These are phyloP conservation scores for Diaporthe humulicola DNA, from an alignment of 2,329 filamentous ascomycete species.

Conservation along the genomic window DNA sequence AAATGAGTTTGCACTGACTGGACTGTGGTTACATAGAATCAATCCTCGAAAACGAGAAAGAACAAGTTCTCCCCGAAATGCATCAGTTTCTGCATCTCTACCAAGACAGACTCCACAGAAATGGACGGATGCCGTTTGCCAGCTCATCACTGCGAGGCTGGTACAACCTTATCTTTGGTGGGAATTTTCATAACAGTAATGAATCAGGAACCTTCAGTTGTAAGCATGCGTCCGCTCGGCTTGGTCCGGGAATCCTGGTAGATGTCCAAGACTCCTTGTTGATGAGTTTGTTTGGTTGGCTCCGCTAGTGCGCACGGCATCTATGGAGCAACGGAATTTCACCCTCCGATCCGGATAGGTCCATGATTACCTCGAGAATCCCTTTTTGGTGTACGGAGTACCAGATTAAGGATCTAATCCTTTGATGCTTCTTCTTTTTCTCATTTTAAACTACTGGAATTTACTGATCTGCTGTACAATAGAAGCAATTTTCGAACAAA, in stretches of 20 bases:
- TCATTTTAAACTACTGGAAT: fast-evolving
- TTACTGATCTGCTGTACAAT: too few relatives aligned
- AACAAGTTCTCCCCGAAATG: too few relatives aligned
- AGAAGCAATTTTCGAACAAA: background rate
- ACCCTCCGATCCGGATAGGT: background rate
- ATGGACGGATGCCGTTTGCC: too few relatives aligned
- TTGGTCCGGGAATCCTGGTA: background rate
- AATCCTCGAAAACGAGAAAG: too few relatives aligned
- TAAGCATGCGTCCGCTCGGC: background rate
- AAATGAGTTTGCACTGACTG: too few relatives aligned
- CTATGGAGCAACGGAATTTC: constrained; percentile 19
- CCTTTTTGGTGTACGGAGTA: background rate
- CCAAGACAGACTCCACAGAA: too few relatives aligned
- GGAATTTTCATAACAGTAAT: background rate
- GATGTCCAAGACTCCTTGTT: background rate
- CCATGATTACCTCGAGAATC: background rate
- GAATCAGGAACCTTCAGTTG: background rate
- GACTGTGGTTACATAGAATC: too few relatives aligned
- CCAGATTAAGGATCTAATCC: too few relatives aligned
- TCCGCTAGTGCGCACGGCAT: constrained; percentile 23
- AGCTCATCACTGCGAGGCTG: background rate
- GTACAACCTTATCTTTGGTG: background rate
- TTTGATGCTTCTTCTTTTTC: too few relatives aligned
- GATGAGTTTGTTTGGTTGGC: constrained; percentile 4
- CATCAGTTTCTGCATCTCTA: too few relatives aligned